Base-by-base conservation (phyloP, 1,139 yeast species). In the Meyerozyma guilliermondii region DNA sequence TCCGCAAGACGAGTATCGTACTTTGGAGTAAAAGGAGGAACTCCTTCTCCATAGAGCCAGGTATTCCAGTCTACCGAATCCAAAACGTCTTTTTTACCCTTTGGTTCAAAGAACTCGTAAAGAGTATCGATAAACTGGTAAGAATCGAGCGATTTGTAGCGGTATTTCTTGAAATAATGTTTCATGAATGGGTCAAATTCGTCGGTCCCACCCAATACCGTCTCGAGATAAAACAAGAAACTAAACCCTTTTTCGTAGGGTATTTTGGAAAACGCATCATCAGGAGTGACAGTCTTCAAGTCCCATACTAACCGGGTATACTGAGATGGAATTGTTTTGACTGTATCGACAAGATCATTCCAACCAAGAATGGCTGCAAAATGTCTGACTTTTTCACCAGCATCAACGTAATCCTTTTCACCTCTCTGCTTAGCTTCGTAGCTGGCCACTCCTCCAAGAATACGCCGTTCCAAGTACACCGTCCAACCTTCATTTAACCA, bases 401-500 rank as follows among this genome's bases (percentile, higher is more conserved):
- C 55, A 23, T 49, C 53, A 8, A 47, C 48, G 13, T 55, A 55
- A 36, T 58, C 54, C 4, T 43, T 34, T 6, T 37, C 35, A 1
- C 68, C 67, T 28, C 47, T 46, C 9, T 44, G 46, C 38, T 50
- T 48, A 18, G 65, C 65, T 41, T 60, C 59, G 10, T 50, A 47
- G 6, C 57, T 56, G 2, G 66, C 69, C 35, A 66, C 60, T 5
- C 55, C 64, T 1, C 63, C 68, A 38, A 65, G 45, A 34, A 66
- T 65, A 48, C 70, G 51, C 49, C 71, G 50, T 51, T 66, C 71
- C 35, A 66, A 50, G 46, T 66, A 66, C 9, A 66, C 71, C 3
- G 68, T 62, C 71, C 71, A 66, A 3, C 71, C 71, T 51, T 66
- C 71, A 46, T 66, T 66, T 24, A 66, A 52, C 71, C 71, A 66